These are phyloP conservation scores for Brasilioporus rufonigricans DNA, from an alignment of 768 basidiomycete species.

Conservation along the genomic window DNA sequence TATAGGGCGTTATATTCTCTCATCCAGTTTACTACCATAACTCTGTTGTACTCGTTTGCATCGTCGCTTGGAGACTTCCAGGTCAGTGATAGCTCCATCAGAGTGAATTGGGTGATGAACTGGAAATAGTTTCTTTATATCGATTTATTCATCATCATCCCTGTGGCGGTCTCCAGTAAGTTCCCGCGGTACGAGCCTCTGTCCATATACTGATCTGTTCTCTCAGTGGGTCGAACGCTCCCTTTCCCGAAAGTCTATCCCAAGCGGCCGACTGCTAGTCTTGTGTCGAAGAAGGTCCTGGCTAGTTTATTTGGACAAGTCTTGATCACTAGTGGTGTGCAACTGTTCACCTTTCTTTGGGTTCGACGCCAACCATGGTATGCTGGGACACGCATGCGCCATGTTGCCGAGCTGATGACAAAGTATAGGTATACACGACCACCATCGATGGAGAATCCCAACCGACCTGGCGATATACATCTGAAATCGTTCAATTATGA, in stretches of 20 bases:
- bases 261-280: constrained; percentile 90
- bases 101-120: constrained; percentile 5
- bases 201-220: constrained; percentile 4
- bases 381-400: not conserved
- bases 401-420: not conserved
- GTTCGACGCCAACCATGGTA: constrained; percentile 84
- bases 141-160: constrained; percentile 97
- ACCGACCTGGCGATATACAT: constrained; percentile 54
- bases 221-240: constrained; percentile 88
- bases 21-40: constrained; percentile 99
- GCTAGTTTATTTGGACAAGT: constrained; percentile 93
- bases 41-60: constrained; percentile 92
- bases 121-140: constrained; percentile 85
- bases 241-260: constrained; percentile 85
- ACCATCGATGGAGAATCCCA: constrained; percentile 49
- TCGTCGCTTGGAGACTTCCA: constrained; percentile 96
- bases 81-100: constrained; percentile 42
- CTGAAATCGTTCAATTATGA: constrained; percentile 87
- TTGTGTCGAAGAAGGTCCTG: constrained; percentile 94
- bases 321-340: constrained; percentile 75
- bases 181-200: not conserved
- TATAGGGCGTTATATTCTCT: constrained; percentile 94
- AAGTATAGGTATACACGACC: constrained; percentile 64
- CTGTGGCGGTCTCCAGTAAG: constrained; percentile 94
- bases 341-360: constrained; percentile 89